Base-by-base conservation (phyloP, 257 asterid genomes). In the Cinchona pubescens region DNA sequence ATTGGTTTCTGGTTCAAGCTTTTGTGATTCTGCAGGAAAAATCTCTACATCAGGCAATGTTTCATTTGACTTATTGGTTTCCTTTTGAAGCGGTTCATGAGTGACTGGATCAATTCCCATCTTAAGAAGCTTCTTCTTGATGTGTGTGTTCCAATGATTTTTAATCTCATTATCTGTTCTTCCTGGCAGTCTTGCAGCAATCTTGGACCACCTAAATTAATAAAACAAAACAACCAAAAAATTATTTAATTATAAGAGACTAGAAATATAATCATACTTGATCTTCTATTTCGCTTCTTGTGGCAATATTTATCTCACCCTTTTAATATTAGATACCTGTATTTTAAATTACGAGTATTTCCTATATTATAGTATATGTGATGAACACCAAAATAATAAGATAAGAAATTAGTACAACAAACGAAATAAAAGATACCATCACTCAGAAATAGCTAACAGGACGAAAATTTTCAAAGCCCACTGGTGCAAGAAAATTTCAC, bases 141-240 rank as follows among this genome's bases (percentile, higher is more conserved):
- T 94, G 62, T 94, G 98, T 0, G 98, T 94, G 83, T 94, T 94
- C 98, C 98, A 94, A 6, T 94, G 98, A 71, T 94, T 94, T 81
- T 94, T 94, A 63, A 94, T 94, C 86, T 94, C 98, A 9, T 92
- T 94, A 43, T 94, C 98, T 1, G 98, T 94, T 43, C 98, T 87
- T 72, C 98, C 98, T 0, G 98, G 97, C 85, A 94, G 73, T 79
- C 88, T 84, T 76, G 98, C 87, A 56, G 97, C 98, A n/a, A 94
- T 94, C 72, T 92, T 94, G 5, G 97, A 46, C 43, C 23, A 67
- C 71, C 75, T 59, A 76, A 68, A 30, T 61, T 18, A 76, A 59
- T 4, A 30, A 32, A 51, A 0, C 11, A 32, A 0, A n/a, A 71
- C 10, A 71, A 3, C 6, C 13, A 35, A 29, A 38, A 0, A 60